A percentile compares a stretch with the other conserved stretches of the same genome.
Conservation (phyloP, 257 asterid species). For the Nicotiana paniculata region DNA sequence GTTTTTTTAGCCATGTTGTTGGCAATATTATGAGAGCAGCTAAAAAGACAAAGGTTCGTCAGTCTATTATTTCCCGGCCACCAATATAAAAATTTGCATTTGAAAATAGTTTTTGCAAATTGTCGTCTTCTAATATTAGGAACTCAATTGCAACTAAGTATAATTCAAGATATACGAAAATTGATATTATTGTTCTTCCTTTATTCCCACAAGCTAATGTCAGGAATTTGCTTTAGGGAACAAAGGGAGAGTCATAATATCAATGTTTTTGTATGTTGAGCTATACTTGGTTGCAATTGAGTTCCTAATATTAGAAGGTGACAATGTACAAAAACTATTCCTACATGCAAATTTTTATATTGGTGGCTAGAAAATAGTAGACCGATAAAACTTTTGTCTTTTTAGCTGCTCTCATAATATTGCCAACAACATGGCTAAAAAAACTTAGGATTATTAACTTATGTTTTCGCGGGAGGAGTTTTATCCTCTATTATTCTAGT, state of each 20-base stretch:
- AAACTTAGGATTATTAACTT: conserved; percentile 35
- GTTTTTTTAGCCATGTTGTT: conserved; percentile 43
- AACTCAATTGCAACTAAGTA: conserved; percentile 49
- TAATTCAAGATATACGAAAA: conserved; percentile 38
- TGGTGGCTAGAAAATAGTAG: conserved; percentile 19
- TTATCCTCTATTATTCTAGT: too few relatives aligned
- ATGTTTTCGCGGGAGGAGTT: neutral
- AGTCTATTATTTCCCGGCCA: conserved; percentile 23
- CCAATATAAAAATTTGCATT: conserved; percentile 17
- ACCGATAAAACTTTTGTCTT: conserved; percentile 25
- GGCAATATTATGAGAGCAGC: conserved; percentile 42
- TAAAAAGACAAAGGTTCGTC: conserved; percentile 24
- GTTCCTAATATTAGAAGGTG: conserved; percentile 51
- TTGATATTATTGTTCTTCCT: conserved; percentile 28
- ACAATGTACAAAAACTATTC: conserved; percentile 42
- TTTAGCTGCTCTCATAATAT: conserved; percentile 26
- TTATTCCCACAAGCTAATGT: conserved; percentile 34
- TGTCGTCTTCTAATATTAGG: conserved; percentile 52
- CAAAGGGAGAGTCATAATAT: conserved; percentile 29
- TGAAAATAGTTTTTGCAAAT: conserved; percentile 44
- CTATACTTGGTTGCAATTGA: conserved; percentile 43
- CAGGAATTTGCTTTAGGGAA: conserved; percentile 31
- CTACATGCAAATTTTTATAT: conserved; percentile 24
- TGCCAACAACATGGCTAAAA: conserved; percentile 53
- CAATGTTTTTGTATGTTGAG: conserved; percentile 40